Base-by-base conservation (phyloP, 1,139 yeast species). In the Pichia sp. region DNA sequence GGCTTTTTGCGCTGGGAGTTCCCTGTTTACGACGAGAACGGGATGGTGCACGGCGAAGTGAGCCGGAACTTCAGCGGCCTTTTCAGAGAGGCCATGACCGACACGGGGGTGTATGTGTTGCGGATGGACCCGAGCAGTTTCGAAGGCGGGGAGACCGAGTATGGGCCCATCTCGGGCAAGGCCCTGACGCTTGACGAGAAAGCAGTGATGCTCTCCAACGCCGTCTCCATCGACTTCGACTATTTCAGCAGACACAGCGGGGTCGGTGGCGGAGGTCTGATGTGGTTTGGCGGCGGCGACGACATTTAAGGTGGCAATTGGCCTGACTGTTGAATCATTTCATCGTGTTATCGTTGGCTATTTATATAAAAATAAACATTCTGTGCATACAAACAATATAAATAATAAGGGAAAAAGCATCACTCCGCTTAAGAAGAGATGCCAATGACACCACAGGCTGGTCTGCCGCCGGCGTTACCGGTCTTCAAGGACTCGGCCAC, bases 401-500 rank as follows among this genome's bases (percentile, higher is more conserved):
- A 10, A 47, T 29, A 38, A 19, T 64, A 83, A 85, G 0, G 74
- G 32, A 8, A 31, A 45, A 31, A 19, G 23, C 23, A 19, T 19
- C 23, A 3, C 23, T 19, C 23, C 2, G 23, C 26, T 67, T 68
- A 76, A 64, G 76, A 72, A 58, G 88, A 67, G 62, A 87, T 69
- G 68, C 99, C 98, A 78, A 93, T 92, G 71, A 93, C 98, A 79
- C 99, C 98, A 79, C 99, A 93, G 62, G 99, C 99, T 64, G 96
- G 92, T 84, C 99, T 90, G 66, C 87, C 93, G 72, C 99, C 98
- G 59, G 99, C 98, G 71, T 93, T 92, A 77, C 99, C 99, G 64
- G 98, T 93, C 79, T 88, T 90, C 77, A 87, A 81, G 61, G 97
- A 90, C 75, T 92, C 97, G 61, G 88, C 87, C 72, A 85, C 85